Evolutionary conservation across 768 basidiomycete genomes (phyloP).

Genomic region (Floccularia luteovirens): DNA sequence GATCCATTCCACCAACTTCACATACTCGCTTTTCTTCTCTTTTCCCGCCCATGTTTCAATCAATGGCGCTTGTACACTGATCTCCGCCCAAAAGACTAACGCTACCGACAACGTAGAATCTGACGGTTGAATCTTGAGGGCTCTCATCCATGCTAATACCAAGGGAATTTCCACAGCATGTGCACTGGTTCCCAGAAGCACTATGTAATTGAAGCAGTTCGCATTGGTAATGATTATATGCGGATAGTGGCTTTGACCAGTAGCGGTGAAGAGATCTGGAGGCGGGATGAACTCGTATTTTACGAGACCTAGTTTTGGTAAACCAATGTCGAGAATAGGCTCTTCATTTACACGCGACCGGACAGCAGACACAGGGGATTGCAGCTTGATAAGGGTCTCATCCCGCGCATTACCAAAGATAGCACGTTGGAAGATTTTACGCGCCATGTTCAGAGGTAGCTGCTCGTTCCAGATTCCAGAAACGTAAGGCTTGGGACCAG

Average conservation of each 20-base stretch:
- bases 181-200: constrained; percentile 45
- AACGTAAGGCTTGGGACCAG: constrained; percentile 15
- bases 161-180: constrained; percentile 56
- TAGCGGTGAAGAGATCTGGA: constrained; percentile 15
- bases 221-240: constrained; percentile 35
- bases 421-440: constrained; percentile 46
- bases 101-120: constrained; percentile 49
- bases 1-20: constrained; percentile 42
- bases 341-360: constrained; percentile 17
- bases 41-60: constrained; percentile 37
- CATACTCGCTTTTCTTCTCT: constrained; percentile 31
- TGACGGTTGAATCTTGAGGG: constrained; percentile 44
- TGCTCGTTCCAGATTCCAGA: constrained; percentile 37
- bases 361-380: constrained; percentile 27
- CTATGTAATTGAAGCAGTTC: constrained; percentile 52
- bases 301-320: neutral
- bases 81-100: constrained; percentile 67
- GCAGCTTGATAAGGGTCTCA: constrained; percentile 17
- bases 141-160: constrained; percentile 68
- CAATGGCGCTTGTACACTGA: constrained; percentile 52
- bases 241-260: constrained; percentile 14
- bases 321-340: neutral
- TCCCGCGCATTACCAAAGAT: constrained; percentile 42
- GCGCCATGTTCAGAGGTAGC: constrained; percentile 38
- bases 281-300: constrained; percentile 9